These are phyloP conservation scores for Isatis tinctoria DNA, from an alignment of 345 rosid species.

Conservation along the genomic window DNA sequence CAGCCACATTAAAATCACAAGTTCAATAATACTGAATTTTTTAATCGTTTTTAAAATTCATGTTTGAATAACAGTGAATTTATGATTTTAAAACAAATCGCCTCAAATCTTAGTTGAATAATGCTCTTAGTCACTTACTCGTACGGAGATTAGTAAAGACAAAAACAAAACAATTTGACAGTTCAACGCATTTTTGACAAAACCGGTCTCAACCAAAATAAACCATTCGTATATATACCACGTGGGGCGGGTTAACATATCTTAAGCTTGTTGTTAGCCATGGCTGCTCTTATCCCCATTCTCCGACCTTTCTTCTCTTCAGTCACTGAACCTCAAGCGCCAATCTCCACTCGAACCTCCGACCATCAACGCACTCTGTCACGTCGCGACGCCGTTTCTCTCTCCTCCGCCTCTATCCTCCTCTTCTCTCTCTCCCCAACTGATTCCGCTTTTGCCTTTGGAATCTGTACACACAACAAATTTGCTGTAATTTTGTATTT, in stretches of 20 bases:
- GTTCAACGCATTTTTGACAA: not conserved
- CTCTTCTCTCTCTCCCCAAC: constrained; percentile 37
- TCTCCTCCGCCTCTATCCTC: constrained; percentile 46
- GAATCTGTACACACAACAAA: constrained; percentile 52
- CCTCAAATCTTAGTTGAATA: too few species aligned
- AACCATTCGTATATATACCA: constrained; percentile 4
- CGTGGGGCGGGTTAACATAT: not conserved
- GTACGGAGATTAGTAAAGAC: too few species aligned
- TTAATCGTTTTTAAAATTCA: too few species aligned
- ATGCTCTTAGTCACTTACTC: too few species aligned
- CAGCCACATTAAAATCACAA: too few species aligned
- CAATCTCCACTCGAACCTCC: constrained; percentile 8
- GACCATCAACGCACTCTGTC: constrained; percentile 21
- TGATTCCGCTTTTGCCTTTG: constrained; percentile 64
- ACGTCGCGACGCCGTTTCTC: constrained; percentile 50
- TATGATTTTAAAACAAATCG: too few species aligned
- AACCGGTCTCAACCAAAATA: not conserved
- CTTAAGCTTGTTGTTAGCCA: not conserved
- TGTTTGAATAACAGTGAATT: too few species aligned
- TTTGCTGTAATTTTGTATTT: not conserved
- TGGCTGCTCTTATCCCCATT: constrained; percentile 39
- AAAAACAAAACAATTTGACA: not conserved
- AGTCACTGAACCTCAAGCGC: constrained; percentile 13
- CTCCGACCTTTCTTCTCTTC: constrained; percentile 18
- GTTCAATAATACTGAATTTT: too few species aligned